Evolutionary conservation across 257 asterid species (phyloP).

Genomic region (Nicotiana paniculata): DNA sequence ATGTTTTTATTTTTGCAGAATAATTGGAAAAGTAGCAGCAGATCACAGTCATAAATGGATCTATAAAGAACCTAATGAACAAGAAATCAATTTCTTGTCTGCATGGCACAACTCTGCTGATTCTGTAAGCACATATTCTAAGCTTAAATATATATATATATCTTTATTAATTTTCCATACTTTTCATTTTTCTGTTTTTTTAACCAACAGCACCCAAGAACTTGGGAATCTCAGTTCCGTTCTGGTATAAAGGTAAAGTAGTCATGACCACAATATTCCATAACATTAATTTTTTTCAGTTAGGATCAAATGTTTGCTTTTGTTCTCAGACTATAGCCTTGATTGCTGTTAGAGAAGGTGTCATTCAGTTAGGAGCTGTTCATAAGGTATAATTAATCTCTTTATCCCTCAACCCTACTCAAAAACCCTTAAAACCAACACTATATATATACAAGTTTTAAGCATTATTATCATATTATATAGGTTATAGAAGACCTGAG

Average conservation of each 20-base stretch:
- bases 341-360: slow-evolving; percentile 99
- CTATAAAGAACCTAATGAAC: slow-evolving; percentile 86
- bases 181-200: slow-evolving; percentile 4
- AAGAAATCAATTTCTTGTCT: slow-evolving; percentile 92
- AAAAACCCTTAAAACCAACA: neutral
- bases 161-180: neutral
- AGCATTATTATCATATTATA: neutral
- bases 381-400: slow-evolving; percentile 55
- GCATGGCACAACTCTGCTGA: slow-evolving; percentile 99
- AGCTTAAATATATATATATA: neutral
- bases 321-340: slow-evolving; percentile 82
- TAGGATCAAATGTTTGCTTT: neutral
- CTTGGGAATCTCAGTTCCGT: slow-evolving; percentile 99
- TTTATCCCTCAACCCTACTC: neutral
- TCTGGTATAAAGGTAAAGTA: slow-evolving; percentile 82
- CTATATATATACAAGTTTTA: neutral
- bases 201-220: slow-evolving; percentile 75
- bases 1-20: slow-evolving; percentile 24
- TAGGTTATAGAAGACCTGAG: slow-evolving; percentile 91
- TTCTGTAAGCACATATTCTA: slow-evolving; percentile 44
- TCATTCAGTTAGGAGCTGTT: slow-evolving; percentile 84
- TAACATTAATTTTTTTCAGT: neutral
- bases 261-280: neutral
- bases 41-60: slow-evolving; percentile 99
- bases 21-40: slow-evolving; percentile 98